Percentiles rank a stretch among this genome's conserved stretches.
These are phyloP conservation scores for Calocera cornea DNA, from an alignment of 768 basidiomycete genomes.

Conservation along the genomic window DNA sequence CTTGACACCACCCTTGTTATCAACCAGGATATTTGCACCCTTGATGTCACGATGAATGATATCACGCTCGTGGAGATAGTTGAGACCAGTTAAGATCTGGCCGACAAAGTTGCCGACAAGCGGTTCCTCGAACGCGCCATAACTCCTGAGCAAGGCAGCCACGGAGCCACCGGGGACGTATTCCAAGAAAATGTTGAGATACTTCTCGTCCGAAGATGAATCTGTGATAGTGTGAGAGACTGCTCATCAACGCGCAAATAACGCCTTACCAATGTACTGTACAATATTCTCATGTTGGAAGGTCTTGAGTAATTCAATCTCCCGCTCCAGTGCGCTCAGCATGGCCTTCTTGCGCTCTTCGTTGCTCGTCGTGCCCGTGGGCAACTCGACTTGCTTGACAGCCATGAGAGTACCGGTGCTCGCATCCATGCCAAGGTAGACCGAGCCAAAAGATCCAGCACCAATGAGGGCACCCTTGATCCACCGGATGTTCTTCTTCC, in stretches of 20 bases:
- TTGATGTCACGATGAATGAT: conserved; percentile 99
- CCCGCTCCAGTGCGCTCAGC: conserved; percentile 80
- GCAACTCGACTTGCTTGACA: conserved; percentile 92
- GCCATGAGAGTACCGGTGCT: conserved; percentile 85
- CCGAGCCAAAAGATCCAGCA: conserved; percentile 87
- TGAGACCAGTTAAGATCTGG: conserved; percentile 77
- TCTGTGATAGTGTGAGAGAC: conserved; percentile 35
- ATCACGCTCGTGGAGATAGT: conserved; percentile 82
- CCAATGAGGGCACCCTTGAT: conserved; percentile 93
- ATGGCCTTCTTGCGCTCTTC: conserved; percentile 89
- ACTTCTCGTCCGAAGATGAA: conserved; percentile 81
- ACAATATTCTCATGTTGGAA: conserved; percentile 93
- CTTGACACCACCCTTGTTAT: conserved; percentile 95
- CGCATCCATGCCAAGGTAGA: conserved; percentile 92
- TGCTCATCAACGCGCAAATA: background rate
- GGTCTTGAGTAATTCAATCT: conserved; percentile 86
- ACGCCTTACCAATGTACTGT: conserved; percentile 78
- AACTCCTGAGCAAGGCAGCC: conserved; percentile 72
- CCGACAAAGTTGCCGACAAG: conserved; percentile 86
- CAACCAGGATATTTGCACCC: conserved; percentile 94
- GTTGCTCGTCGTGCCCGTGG: conserved; percentile 67
- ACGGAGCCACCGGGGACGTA: conserved; percentile 95
- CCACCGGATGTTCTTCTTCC: conserved; percentile 71
- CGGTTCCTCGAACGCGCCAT: conserved; percentile 87
- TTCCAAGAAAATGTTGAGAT: conserved; percentile 91